Evolutionary conservation across 2,329 filamentous ascomycete genomes (phyloP).

Genomic region (Scedosporium apiospermum): DNA sequence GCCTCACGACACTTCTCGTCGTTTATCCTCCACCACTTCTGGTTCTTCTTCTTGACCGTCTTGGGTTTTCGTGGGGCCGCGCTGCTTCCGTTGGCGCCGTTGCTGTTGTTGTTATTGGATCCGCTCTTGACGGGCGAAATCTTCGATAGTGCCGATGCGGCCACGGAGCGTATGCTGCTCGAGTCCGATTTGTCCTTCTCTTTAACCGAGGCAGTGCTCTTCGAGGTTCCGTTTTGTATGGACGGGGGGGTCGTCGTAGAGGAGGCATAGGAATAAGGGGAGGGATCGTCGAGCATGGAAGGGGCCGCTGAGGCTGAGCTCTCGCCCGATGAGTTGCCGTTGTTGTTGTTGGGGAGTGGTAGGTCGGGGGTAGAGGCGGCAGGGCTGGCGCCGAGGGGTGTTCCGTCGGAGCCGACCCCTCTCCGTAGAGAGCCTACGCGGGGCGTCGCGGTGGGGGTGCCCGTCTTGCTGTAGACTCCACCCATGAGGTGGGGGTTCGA

Average conservation of each 20-base stretch:
- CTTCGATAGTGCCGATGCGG: constrained; percentile 42
- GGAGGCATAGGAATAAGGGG: not conserved
- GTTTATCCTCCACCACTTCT: constrained; percentile 90
- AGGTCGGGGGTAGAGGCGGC: constrained; percentile 38
- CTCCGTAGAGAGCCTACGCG: constrained; percentile 23
- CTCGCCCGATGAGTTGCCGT: constrained; percentile 19
- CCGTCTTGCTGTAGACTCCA: constrained; percentile 59
- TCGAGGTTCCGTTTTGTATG: not conserved
- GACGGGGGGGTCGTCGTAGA: not conserved
- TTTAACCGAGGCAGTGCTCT: constrained; percentile 11
- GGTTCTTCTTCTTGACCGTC: constrained; percentile 46
- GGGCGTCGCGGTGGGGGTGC: constrained; percentile 42
- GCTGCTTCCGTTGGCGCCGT: not conserved
- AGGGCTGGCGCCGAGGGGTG: constrained; percentile 23
- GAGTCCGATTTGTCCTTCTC: constrained; percentile 34
- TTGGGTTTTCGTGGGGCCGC: constrained; percentile 8
- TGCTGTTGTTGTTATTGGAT: constrained; percentile 12
- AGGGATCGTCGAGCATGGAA: constrained; percentile 6
- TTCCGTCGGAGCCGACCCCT: constrained; percentile 12
- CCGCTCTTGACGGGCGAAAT: constrained; percentile 30
- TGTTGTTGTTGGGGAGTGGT: constrained; percentile 28
- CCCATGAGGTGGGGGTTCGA: constrained; percentile 76
- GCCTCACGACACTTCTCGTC: constrained; percentile 95
- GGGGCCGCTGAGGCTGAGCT: constrained; percentile 12
- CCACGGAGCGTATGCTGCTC: constrained; percentile 45